Conservation (phyloP, 371 early-diverging fungal species). For the Batkoa obscura region DNA sequence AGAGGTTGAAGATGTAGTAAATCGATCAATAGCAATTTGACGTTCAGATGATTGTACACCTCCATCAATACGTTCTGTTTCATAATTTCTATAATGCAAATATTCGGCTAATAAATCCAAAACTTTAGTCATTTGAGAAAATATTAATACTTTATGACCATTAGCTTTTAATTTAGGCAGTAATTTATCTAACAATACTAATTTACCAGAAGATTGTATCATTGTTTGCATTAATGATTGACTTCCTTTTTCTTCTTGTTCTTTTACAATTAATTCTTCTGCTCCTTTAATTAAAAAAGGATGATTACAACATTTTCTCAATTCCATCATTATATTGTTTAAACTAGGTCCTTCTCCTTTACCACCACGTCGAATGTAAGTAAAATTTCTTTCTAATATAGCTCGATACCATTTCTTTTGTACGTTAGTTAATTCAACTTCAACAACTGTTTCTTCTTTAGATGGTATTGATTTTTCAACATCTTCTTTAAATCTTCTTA, state of each 20-base stretch:
- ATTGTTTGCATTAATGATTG: slow-evolving; percentile 56
- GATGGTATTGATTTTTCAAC: slow-evolving; percentile 68
- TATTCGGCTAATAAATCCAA: slow-evolving; percentile 83
- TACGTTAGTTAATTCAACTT: slow-evolving; percentile 59
- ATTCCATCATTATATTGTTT: slow-evolving; percentile 41
- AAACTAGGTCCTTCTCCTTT: slow-evolving; percentile 20
- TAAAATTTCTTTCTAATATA: slow-evolving; percentile 79
- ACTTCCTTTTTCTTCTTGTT: slow-evolving; percentile 26
- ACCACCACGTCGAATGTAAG: slow-evolving; percentile 43
- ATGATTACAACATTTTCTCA: slow-evolving; percentile 77
- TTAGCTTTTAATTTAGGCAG: slow-evolving; percentile 54
- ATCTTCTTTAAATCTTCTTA: slow-evolving; percentile 65
- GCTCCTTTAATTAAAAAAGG: slow-evolving; percentile 72
- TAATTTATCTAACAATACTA: slow-evolving; percentile 74
- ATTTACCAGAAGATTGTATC: slow-evolving; percentile 74
- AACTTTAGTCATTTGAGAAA: slow-evolving; percentile 79
- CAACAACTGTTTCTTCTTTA: slow-evolving; percentile 82
- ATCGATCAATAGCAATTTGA: slow-evolving; percentile 92
- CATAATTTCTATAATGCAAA: slow-evolving; percentile 38
- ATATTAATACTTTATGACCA: slow-evolving; percentile 86
- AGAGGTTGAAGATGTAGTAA: slow-evolving; percentile 46
- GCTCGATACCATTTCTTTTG: slow-evolving; percentile 79
- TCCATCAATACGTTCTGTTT: slow-evolving; percentile 79
- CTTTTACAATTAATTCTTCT: slow-evolving; percentile 56
- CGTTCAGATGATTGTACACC: slow-evolving; percentile 69